A percentile compares a stretch with the other conserved stretches of the same genome.
Evolutionary conservation across 1,284 basidiomycete species (phyloP).

Genomic region (Boletus sp.): DNA sequence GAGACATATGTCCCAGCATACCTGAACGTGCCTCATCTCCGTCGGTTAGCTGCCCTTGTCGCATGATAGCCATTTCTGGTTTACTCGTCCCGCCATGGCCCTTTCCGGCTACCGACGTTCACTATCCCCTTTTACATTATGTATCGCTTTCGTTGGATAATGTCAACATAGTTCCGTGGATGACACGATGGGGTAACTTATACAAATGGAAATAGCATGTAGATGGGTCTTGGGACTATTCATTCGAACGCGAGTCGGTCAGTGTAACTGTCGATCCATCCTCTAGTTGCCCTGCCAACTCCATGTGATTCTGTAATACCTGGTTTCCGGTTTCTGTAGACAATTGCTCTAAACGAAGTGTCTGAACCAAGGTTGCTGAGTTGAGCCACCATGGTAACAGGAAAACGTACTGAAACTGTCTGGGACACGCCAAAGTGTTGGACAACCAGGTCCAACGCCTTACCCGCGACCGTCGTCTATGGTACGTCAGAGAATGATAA

Average conservation of each 20-base stretch:
- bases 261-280: slow-evolving; percentile 46
- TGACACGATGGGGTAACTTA: slow-evolving; percentile 4
- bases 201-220: not conserved
- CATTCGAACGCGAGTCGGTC: slow-evolving; percentile 10
- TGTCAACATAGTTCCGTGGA: slow-evolving; percentile 15
- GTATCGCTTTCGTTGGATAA: slow-evolving; percentile 26
- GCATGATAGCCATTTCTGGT: slow-evolving; percentile 49
- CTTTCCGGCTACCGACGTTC: slow-evolving; percentile 11
- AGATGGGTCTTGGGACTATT: not conserved
- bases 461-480: slow-evolving; percentile 51
- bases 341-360: slow-evolving; percentile 36
- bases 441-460: slow-evolving; percentile 51
- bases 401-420: slow-evolving; percentile 27
- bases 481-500: slow-evolving; percentile 15
- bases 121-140: slow-evolving; percentile 26
- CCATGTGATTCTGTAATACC: slow-evolving; percentile 45
- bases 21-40: slow-evolving; percentile 81
- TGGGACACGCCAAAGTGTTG: slow-evolving; percentile 40
- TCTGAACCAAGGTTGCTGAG: slow-evolving; percentile 27
- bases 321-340: slow-evolving; percentile 25
- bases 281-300: slow-evolving; percentile 45
- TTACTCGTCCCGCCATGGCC: not conserved
- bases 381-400: not conserved
- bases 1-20: slow-evolving; percentile 91
- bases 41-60: slow-evolving; percentile 80